Evolutionary conservation across 345 rosid species (phyloP), one percentile per base, ranked within the genome.

Genomic region (Theobroma cacao): DNA sequence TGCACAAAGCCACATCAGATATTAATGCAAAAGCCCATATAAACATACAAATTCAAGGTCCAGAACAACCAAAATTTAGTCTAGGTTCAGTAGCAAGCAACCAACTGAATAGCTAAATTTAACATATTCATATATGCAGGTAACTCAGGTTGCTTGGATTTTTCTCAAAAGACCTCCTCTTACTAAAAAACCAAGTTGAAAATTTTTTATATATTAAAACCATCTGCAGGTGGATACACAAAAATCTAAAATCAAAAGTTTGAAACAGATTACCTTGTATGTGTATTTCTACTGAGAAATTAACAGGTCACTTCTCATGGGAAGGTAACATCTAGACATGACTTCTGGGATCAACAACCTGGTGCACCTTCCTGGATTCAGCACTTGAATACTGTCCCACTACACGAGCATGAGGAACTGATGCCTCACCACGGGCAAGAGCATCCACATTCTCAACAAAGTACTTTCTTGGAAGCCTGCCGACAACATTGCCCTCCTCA

Each of bases 401-500:
- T 2, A 89, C 90, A 50, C 98, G 94, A 45, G 97, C 91, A 87
- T 92, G 97, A 71, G 98, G 98, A 78, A 95, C 75, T 1, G 90
- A 79, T 15, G 85, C 85, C 78, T 95, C 90, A 28, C 99, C 99
- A 0, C 79, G 72, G 15, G 98, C 93, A 50, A 95, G 91, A 1
- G 97, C 93, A 6, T 87, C 96, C 40, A 95, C 92, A 77, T 95
- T 93, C 87, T 95, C 98, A 7, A 85, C 88, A 30, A 95, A 75
- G 78, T 87, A 95, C 78, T 88, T 86, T 87, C 86, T 86, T 0
- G 99, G 99, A 77, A 95, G 89, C 88, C 93, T 90, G 48, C 99
- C 99, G 14, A 93, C 97, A 22, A 92, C 94, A 71, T 93, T 90
- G 15, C 99, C 99, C 87, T 93, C 97, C 84, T 95, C 97, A 24